Evolutionary conservation across 768 basidiomycete genomes (phyloP).

Genomic region (Phylloporus sp.): DNA sequence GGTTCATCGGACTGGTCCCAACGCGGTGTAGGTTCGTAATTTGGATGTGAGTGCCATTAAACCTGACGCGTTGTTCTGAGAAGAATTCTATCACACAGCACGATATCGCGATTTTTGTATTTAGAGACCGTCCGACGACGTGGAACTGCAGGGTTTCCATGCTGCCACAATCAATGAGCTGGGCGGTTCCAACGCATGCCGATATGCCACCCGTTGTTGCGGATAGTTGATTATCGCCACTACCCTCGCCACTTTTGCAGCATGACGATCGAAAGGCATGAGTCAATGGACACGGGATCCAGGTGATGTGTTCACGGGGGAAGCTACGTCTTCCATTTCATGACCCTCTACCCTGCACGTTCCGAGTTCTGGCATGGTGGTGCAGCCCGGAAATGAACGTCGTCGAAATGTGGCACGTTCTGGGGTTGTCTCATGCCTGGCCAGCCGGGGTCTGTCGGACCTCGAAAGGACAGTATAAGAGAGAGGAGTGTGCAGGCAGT

Average conservation of each 20-base stretch:
- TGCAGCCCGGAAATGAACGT: constrained; percentile 22
- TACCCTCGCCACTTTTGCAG: background rate
- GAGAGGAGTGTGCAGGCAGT: background rate
- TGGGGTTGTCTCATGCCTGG: constrained; percentile 21
- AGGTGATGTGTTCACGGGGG: constrained; percentile 4
- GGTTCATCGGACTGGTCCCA: background rate
- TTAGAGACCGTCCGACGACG: constrained; percentile 13
- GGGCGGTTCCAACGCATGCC: background rate
- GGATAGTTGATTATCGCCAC: background rate
- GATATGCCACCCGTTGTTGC: background rate
- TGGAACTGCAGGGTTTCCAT: background rate
- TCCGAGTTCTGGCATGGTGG: constrained; percentile 2
- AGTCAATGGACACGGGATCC: background rate
- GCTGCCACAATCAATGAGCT: constrained; percentile 2
- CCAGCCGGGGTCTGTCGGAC: constrained; percentile 15
- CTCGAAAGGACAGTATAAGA: constrained; percentile 27
- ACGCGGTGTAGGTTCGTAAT: constrained; percentile 23
- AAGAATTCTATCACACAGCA: constrained; percentile 9
- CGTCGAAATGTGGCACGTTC: constrained; percentile 16
- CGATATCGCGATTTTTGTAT: constrained; percentile 10
- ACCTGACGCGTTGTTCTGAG: constrained; percentile 7
- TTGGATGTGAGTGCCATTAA: background rate
- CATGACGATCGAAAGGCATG: constrained; percentile 12
- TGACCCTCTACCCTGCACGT: constrained; percentile 1
- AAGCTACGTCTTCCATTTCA: constrained; percentile 16